Conservation (phyloP, 1,139 yeast genomes). For the Sugiyamaella paludigena region DNA sequence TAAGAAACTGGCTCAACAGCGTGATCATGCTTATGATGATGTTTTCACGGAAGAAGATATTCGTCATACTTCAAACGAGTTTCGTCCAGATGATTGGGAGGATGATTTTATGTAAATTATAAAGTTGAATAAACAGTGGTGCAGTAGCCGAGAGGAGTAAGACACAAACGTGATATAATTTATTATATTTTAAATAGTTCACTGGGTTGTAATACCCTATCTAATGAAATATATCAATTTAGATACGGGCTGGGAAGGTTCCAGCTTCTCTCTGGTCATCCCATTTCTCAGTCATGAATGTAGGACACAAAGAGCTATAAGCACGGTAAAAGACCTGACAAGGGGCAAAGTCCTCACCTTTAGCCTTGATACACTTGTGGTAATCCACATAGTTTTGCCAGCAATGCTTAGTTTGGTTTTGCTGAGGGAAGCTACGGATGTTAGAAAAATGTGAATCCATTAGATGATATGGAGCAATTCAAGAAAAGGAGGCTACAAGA, state of each 20-base stretch:
- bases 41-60: conserved; percentile 51
- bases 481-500: background rate
- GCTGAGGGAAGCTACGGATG: conserved; percentile 59
- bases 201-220: background rate
- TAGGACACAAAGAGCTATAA: conserved; percentile 87
- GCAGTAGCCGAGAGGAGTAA: background rate
- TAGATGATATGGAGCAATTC: background rate
- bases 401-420: conserved; percentile 97
- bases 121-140: background rate
- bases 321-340: conserved; percentile 94
- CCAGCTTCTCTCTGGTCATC: conserved; percentile 86
- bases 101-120: conserved; percentile 57
- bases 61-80: conserved; percentile 51
- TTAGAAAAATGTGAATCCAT: conserved; percentile 8
- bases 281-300: conserved; percentile 92
- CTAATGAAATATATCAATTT: conserved; percentile 7
- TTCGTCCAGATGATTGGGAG: conserved; percentile 59
- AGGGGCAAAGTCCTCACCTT: conserved; percentile 98
- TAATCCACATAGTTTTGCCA: conserved; percentile 97
- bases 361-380: conserved; percentile 93
- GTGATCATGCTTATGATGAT: conserved; percentile 55
- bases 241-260: conserved; percentile 63
- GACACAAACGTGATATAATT: background rate
- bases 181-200: background rate
- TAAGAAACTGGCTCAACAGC: conserved; percentile 35